A percentile compares a stretch with the other conserved stretches of the same genome.
These are phyloP conservation scores for Erodium trifolium DNA, from an alignment of 441 rosid species.

Conservation along the genomic window DNA sequence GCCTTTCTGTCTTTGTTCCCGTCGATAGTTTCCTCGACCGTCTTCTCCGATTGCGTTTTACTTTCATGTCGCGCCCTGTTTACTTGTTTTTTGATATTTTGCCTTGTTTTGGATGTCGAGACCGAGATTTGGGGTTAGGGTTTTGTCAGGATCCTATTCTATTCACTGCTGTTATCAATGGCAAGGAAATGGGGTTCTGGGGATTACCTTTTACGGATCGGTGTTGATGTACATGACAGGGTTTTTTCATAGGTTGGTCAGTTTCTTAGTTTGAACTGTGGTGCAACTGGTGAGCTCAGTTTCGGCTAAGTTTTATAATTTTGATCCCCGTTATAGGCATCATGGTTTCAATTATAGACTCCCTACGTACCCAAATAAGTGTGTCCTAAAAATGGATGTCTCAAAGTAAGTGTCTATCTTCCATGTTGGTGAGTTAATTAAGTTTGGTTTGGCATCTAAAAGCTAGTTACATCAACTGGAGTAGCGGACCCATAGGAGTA, in stretches of 20 bases:
- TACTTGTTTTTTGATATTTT: neutral
- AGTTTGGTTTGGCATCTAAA: neutral
- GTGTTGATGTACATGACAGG: too few species aligned
- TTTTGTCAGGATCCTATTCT: neutral
- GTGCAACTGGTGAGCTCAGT: neutral
- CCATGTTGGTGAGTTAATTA: neutral
- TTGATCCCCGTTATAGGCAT: neutral
- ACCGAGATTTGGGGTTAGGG: conserved; percentile 5
- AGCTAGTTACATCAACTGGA: neutral
- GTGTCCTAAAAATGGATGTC: neutral
- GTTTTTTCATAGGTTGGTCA: too few species aligned
- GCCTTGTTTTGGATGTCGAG: neutral
- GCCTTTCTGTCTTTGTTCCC: neutral
- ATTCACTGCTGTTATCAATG: too few species aligned
- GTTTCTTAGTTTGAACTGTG: too few species aligned
- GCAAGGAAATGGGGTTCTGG: too few species aligned
- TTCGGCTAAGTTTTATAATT: neutral
- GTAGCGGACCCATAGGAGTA: neutral
- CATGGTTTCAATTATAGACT: neutral
- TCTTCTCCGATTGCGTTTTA: neutral
- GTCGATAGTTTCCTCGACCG: neutral
- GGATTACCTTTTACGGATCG: too few species aligned
- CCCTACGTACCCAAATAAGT: neutral
- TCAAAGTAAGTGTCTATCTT: neutral
- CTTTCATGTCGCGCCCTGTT: neutral